A percentile compares a stretch with the other conserved stretches of the same genome.
These are phyloP conservation scores for Yamadazyma songkhlaensis DNA, from an alignment of 1,139 yeast genomes.

Conservation along the genomic window DNA sequence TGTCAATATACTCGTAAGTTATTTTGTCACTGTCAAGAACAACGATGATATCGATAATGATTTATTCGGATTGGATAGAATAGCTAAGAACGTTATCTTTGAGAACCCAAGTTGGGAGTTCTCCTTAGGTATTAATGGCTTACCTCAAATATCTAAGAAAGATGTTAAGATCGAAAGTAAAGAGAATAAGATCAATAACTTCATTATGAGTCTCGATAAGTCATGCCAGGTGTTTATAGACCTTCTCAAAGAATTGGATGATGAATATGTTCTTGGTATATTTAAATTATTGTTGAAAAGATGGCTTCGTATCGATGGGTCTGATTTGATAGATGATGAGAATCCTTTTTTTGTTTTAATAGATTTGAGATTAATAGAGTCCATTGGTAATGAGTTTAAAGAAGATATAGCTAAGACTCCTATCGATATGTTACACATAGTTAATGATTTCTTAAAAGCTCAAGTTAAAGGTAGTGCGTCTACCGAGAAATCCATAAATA, in stretches of 20 bases:
- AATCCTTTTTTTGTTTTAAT: constrained; percentile 57
- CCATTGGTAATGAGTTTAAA: constrained; percentile 58
- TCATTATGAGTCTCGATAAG: constrained; percentile 48
- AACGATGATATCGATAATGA: constrained; percentile 14
- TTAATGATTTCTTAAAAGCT: constrained; percentile 37
- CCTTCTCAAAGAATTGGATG: constrained; percentile 50
- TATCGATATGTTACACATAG: constrained; percentile 53
- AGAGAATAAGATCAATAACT: constrained; percentile 28
- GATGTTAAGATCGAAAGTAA: constrained; percentile 12
- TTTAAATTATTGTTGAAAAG: constrained; percentile 54
- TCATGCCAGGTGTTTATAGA: constrained; percentile 46
- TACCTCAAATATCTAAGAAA: constrained; percentile 44
- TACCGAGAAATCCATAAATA: neutral
- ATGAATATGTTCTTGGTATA: constrained; percentile 38
- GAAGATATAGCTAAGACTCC: constrained; percentile 63
- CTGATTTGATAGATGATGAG: constrained; percentile 22
- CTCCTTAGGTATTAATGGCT: constrained; percentile 49
- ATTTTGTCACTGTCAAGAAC: constrained; percentile 39
- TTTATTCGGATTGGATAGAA: constrained; percentile 29
- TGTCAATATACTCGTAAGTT: constrained; percentile 46
- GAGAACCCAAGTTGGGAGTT: constrained; percentile 52
- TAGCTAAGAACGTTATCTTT: constrained; percentile 44
- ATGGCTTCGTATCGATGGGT: constrained; percentile 47
- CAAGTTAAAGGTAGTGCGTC: constrained; percentile 1
- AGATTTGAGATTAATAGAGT: constrained; percentile 65